Evolutionary conservation across 176 grass and related monocot genomes (phyloP).

Genomic region (Oryza longistaminata): DNA sequence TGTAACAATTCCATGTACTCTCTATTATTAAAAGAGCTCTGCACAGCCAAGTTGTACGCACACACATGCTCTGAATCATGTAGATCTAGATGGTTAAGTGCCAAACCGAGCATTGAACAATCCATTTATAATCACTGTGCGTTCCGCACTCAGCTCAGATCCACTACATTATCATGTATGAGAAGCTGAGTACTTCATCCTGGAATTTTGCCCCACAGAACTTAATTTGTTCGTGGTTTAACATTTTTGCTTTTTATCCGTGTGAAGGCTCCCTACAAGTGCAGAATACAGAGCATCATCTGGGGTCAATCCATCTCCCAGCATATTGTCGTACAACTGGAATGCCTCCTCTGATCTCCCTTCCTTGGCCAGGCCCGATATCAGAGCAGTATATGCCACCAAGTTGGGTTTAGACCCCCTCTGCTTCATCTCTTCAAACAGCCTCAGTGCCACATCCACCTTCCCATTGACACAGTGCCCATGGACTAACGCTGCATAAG

Average conservation of each 20-base stretch:
- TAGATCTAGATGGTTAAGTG: not conserved
- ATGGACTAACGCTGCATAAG: slow-evolving; percentile 76
- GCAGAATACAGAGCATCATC: slow-evolving; percentile 72
- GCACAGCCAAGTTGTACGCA: not conserved
- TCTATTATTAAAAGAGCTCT: not conserved
- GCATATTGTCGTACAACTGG: slow-evolving; percentile 71
- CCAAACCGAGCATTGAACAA: not conserved
- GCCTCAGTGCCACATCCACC: slow-evolving; percentile 59
- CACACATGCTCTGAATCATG: not conserved
- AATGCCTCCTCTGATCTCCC: slow-evolving; percentile 84
- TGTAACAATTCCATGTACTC: not conserved
- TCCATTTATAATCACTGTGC: not conserved
- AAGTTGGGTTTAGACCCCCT: slow-evolving; percentile 53
- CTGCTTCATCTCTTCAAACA: slow-evolving; percentile 80
- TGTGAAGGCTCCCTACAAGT: slow-evolving; percentile 80
- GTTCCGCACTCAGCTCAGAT: not conserved
- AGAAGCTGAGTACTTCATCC: not conserved
- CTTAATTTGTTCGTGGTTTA: slow-evolving; percentile 1
- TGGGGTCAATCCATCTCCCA: slow-evolving; percentile 60
- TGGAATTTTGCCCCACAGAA: not conserved
- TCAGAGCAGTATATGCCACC: slow-evolving; percentile 73
- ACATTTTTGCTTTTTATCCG: slow-evolving; percentile 15
- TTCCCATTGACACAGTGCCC: slow-evolving; percentile 76
- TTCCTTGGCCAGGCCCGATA: slow-evolving; percentile 80
- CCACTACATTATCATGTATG: not conserved